A percentile compares a stretch with the other conserved stretches of the same genome.
Conservation (phyloP, 805 yeast genomes). For the Kodamaea kakaduensis region DNA sequence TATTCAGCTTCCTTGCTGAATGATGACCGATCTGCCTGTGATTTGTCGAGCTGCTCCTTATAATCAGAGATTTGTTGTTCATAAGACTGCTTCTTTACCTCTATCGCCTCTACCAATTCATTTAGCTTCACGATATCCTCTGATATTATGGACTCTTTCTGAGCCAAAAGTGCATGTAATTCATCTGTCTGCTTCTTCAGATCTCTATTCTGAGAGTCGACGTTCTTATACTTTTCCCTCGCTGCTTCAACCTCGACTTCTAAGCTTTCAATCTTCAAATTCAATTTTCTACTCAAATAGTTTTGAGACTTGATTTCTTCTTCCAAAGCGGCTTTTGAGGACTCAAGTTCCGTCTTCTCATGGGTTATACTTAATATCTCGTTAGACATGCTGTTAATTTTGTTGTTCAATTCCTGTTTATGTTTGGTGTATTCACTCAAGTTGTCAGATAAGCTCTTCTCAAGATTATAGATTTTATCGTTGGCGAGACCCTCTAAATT, state of each 20-base stretch:
- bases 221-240: background rate
- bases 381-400: conserved; percentile 14
- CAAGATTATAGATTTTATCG: conserved; percentile 18
- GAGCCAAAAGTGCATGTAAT: conserved; percentile 11
- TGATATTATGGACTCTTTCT: conserved; percentile 29
- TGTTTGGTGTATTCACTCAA: conserved; percentile 14
- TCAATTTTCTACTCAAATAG: conserved; percentile 6
- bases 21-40: conserved; percentile 11
- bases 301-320: conserved; percentile 9
- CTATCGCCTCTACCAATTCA: conserved; percentile 24
- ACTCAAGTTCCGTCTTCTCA: conserved; percentile 6
- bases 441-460: conserved; percentile 13
- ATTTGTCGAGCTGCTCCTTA: conserved; percentile 11
- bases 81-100: conserved; percentile 12
- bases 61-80: conserved; percentile 12
- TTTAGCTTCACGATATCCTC: conserved; percentile 29
- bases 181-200: conserved; percentile 7
- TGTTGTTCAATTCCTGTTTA: conserved; percentile 14
- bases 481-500: conserved; percentile 21
- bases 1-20: conserved; percentile 13
- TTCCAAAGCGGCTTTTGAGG: conserved; percentile 3
- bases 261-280: conserved; percentile 18
- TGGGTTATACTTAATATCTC: conserved; percentile 12
- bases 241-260: conserved; percentile 24
- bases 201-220: conserved; percentile 12